phyloP scores from a whole-genome alignment of 768 basidiomycete genomes.

The Macrolepiota fuliginosa region DNA sequence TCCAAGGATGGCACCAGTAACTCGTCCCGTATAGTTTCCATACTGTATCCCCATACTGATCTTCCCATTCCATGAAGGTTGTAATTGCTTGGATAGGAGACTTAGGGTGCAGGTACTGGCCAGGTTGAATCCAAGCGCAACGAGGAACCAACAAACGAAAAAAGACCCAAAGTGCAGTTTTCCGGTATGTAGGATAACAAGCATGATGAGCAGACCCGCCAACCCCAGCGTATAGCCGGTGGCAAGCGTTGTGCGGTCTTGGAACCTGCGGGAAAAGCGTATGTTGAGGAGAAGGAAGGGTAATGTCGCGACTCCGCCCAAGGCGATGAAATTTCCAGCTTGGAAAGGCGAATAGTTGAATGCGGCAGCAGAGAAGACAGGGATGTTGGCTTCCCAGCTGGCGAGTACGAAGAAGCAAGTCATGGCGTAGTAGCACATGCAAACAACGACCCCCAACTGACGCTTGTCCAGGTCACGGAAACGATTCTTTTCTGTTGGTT shows the following conservation, averaged over 20 bases:
- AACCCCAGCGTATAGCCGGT: conserved; percentile 50
- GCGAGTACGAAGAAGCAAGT: conserved; percentile 70
- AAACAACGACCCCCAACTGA: conserved; percentile 50
- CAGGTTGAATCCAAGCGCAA: conserved; percentile 73
- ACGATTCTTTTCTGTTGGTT: not conserved
- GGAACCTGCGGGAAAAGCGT: conserved; percentile 50
- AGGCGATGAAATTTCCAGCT: conserved; percentile 69
- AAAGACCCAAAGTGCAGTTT: conserved; percentile 46
- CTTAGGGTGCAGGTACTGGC: conserved; percentile 69
- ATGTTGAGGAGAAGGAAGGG: conserved; percentile 68
- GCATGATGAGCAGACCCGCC: conserved; percentile 48
- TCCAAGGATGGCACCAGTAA: conserved; percentile 67
- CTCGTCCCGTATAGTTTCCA: conserved; percentile 65
- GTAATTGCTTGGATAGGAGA: conserved; percentile 66
- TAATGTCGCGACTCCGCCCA: conserved; percentile 59
- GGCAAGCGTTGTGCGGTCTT: conserved; percentile 59
- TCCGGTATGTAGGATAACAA: conserved; percentile 39
- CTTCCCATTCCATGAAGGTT: conserved; percentile 55
- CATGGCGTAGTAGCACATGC: conserved; percentile 73
- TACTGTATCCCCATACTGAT: conserved; percentile 64
- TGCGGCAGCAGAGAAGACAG: conserved; percentile 48
- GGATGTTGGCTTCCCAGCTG: conserved; percentile 68
- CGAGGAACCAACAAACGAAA: conserved; percentile 51
- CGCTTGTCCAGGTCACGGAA: conserved; percentile 15
- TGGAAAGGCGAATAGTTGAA: conserved; percentile 60